Evolutionary conservation across 352 stramenopile species (phyloP).

Genomic region (Pythium pyrilobum): DNA sequence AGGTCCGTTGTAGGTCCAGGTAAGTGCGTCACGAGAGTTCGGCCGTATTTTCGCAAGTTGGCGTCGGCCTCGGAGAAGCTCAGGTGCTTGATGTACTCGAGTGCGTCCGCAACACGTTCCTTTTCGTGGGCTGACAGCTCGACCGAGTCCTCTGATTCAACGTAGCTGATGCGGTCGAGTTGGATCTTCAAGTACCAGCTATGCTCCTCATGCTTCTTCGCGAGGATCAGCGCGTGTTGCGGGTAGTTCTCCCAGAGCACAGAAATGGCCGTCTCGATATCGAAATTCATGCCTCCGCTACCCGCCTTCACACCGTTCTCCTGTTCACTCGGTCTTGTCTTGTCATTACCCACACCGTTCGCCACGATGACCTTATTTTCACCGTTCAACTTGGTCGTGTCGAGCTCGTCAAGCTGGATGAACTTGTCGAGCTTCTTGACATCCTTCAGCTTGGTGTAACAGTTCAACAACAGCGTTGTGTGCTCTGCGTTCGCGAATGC

Average conservation of each 20-base stretch:
- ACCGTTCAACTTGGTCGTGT: constrained; percentile 23
- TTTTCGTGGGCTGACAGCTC: constrained; percentile 70
- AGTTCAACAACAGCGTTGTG: constrained; percentile 93
- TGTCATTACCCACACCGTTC: constrained; percentile 4
- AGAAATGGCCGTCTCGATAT: constrained; percentile 90
- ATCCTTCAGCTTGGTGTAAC: constrained; percentile 94
- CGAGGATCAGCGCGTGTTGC: constrained; percentile 85
- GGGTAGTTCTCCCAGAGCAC: constrained; percentile 92
- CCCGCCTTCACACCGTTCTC: constrained; percentile 23
- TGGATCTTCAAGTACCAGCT: constrained; percentile 92
- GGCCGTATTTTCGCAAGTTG: constrained; percentile 87
- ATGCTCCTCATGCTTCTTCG: constrained; percentile 88
- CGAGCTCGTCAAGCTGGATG: constrained; percentile 82
- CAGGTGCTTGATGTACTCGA: constrained; percentile 88
- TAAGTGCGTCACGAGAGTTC: constrained; percentile 83
- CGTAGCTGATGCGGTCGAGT: constrained; percentile 86
- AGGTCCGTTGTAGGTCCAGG: constrained; percentile 86
- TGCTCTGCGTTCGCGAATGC: constrained; percentile 89
- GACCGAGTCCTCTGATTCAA: constrained; percentile 69
- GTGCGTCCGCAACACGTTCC: constrained; percentile 79
- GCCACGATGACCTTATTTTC: background rate
- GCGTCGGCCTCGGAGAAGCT: constrained; percentile 81
- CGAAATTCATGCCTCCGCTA: constrained; percentile 64
- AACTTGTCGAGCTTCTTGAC: constrained; percentile 92
- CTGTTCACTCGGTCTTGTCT: constrained; percentile 8